Evolutionary conservation across 2,329 filamentous ascomycete genomes (phyloP).

Genomic region (Colletotrichum viniferum): DNA sequence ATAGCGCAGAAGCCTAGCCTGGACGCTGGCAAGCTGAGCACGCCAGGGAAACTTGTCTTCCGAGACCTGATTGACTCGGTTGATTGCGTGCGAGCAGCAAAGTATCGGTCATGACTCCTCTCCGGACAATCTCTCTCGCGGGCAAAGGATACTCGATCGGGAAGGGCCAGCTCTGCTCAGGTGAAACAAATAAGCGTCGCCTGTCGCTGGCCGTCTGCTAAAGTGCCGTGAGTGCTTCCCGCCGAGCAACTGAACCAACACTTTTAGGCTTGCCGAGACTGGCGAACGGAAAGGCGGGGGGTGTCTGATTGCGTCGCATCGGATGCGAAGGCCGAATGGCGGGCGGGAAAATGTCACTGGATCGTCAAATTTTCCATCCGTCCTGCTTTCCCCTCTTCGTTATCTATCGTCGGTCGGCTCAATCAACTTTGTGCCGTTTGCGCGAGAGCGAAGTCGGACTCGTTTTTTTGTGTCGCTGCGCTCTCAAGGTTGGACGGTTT

Average conservation of each 20-base stretch:
- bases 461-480: background rate
- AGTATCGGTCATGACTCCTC: background rate
- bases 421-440: background rate
- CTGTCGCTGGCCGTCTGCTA: background rate
- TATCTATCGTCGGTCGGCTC: background rate
- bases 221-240: too few species aligned
- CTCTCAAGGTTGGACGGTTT: background rate
- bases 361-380: background rate
- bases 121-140: background rate
- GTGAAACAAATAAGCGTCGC: conserved; percentile 12
- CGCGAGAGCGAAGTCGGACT: conserved; percentile 8
- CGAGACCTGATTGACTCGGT: conserved; percentile 4
- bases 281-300: background rate
- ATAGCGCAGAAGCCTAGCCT: background rate
- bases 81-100: background rate
- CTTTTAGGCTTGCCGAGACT: conserved; percentile 7
- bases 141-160: background rate
- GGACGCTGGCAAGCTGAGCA: background rate
- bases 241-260: background rate
- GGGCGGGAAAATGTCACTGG: background rate
- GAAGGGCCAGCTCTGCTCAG: background rate
- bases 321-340: background rate
- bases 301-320: background rate
- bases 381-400: background rate
- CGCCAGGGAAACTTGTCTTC: background rate